A percentile compares a stretch with the other conserved stretches of the same genome.
Conservation (phyloP, 306 rosid genomes). For the Glycine tomentella region DNA sequence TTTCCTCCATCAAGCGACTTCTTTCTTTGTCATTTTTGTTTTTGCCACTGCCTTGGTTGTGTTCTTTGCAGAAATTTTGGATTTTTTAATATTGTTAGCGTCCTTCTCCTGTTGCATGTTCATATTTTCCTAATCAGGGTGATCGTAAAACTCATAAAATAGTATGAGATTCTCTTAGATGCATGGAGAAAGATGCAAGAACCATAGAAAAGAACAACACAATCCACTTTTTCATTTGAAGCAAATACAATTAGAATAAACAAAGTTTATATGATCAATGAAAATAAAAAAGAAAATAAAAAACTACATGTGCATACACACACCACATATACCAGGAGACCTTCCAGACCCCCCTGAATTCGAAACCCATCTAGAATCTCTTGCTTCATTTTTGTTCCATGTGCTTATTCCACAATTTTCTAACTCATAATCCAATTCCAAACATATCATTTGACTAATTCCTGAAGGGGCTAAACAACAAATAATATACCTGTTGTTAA, state of each 20-base stretch:
- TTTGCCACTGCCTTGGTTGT: conserved; percentile 52
- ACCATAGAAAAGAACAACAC: not conserved
- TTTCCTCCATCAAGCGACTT: too few species aligned
- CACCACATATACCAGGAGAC: conserved; percentile 55
- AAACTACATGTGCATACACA: not conserved
- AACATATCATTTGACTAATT: conserved; percentile 71
- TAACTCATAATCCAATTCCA: conserved; percentile 85
- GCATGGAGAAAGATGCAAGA: not conserved
- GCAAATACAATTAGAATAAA: conserved; percentile 2
- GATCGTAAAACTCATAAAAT: conserved; percentile 52
- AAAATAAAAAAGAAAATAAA: conserved; percentile 11
- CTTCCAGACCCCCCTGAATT: conserved; percentile 41
- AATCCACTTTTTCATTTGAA: conserved; percentile 13
- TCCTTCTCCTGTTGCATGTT: conserved; percentile 57
- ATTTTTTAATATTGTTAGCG: conserved; percentile 43
- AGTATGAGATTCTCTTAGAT: conserved; percentile 14
- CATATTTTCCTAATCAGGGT: conserved; percentile 53
- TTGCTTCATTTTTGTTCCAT: conserved; percentile 44
- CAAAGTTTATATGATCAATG: not conserved
- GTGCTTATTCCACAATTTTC: conserved; percentile 50
- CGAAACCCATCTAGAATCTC: conserved; percentile 52
- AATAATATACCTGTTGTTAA: conserved; percentile 14
- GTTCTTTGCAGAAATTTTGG: conserved; percentile 49
- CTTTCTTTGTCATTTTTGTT: too few species aligned
- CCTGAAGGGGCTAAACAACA: conserved; percentile 51